Percentiles rank a stretch among this genome's conserved stretches.
These are phyloP conservation scores for Coix lacrymajobi DNA, from an alignment of 176 grass and related monocot genomes.

Conservation along the genomic window DNA sequence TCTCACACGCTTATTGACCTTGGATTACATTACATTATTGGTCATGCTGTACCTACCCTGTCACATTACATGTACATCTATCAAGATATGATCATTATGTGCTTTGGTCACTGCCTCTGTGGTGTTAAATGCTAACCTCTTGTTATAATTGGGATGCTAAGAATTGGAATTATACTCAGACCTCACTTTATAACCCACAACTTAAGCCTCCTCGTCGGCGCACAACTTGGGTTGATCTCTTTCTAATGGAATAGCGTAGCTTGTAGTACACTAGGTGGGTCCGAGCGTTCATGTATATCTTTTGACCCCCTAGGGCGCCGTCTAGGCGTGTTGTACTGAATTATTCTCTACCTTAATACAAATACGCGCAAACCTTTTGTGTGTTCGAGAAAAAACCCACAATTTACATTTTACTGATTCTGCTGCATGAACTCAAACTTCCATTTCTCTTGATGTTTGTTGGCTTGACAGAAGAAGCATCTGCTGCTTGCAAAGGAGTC, in stretches of 20 bases:
- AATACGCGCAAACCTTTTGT: too few relatives aligned
- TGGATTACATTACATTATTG: too few relatives aligned
- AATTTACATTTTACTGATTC: background rate
- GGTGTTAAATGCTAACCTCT: background rate
- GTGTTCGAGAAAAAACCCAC: too few relatives aligned
- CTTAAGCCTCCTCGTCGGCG: too few relatives aligned
- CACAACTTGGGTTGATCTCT: too few relatives aligned
- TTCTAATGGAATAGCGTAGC: too few relatives aligned
- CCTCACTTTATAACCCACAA: background rate
- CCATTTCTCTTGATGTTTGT: conserved; percentile 23
- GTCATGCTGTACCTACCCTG: background rate
- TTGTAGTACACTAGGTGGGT: too few relatives aligned
- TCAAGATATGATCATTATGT: background rate
- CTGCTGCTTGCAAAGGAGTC: conserved; percentile 77
- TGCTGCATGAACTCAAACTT: conserved; percentile 14
- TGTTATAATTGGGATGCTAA: background rate
- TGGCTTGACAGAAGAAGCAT: conserved; percentile 78
- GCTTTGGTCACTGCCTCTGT: background rate
- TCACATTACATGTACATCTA: background rate
- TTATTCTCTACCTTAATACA: too few relatives aligned
- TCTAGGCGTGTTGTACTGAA: too few relatives aligned
- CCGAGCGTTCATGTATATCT: too few relatives aligned
- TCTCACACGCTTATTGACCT: background rate
- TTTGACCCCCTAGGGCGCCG: too few relatives aligned
- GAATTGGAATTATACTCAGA: background rate